phyloP scores from a whole-genome alignment of 1,284 basidiomycete genomes.

The Malassezia psittaci region DNA sequence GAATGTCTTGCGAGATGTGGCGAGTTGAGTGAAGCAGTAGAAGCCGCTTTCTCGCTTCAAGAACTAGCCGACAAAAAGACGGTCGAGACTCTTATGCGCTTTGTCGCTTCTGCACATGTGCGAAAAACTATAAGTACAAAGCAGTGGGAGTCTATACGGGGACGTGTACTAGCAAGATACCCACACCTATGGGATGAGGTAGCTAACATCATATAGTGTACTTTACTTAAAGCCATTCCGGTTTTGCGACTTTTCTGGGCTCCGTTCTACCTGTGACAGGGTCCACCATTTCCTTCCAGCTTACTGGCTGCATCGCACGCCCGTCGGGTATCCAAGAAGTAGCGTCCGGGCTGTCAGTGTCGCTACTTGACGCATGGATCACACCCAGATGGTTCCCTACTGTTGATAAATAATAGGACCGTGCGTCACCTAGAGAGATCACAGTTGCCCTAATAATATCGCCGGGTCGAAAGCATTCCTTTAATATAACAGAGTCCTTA shows the following conservation, averaged over 20 bases:
- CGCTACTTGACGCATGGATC: constrained; percentile 26
- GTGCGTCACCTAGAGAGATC: constrained; percentile 49
- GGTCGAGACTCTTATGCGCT: constrained; percentile 48
- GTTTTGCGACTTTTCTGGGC: constrained; percentile 79
- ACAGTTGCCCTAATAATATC: constrained; percentile 88
- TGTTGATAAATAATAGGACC: constrained; percentile 78
- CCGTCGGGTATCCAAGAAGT: constrained; percentile 19
- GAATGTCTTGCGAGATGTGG: constrained; percentile 72
- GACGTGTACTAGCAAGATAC: not conserved
- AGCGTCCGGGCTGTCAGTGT: not conserved
- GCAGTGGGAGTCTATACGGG: not conserved
- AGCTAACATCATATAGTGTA: not conserved
- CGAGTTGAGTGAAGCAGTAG: constrained; percentile 60
- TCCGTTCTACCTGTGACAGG: constrained; percentile 69
- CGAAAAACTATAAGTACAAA: not conserved
- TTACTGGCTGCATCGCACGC: constrained; percentile 50
- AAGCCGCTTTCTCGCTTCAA: constrained; percentile 59
- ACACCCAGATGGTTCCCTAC: constrained; percentile 88
- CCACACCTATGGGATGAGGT: not conserved
- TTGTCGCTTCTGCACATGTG: constrained; percentile 23
- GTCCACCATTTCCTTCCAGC: constrained; percentile 86
- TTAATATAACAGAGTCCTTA: constrained; percentile 82
- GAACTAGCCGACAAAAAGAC: constrained; percentile 35
- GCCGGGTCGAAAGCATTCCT: constrained; percentile 87
- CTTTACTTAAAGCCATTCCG: constrained; percentile 44